Percentiles rank a stretch among this genome's conserved stretches.
phyloP scores from a whole-genome alignment of 2,329 filamentous ascomycete species.

The Cytospora mali region DNA sequence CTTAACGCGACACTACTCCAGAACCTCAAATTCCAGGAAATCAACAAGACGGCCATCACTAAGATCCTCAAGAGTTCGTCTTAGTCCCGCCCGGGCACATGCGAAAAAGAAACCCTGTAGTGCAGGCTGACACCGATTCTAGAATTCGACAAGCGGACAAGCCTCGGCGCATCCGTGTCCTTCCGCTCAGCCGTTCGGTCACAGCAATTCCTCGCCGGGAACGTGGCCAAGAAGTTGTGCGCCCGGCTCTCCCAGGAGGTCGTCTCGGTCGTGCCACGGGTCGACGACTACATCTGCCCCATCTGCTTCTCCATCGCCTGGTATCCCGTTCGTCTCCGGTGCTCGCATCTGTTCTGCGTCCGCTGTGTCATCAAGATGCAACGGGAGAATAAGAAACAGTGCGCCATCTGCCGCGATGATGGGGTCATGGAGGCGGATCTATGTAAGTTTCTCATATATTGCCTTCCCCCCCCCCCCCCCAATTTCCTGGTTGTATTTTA shows the following conservation, averaged over 20 bases:
- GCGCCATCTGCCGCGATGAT: constrained; percentile 74
- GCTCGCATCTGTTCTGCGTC: constrained; percentile 81
- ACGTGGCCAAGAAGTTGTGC: constrained; percentile 75
- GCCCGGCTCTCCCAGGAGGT: constrained; percentile 73
- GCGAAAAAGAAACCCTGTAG: not conserved
- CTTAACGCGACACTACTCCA: constrained; percentile 78
- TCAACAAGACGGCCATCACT: constrained; percentile 74
- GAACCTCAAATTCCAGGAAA: constrained; percentile 80
- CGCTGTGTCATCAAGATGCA: constrained; percentile 82
- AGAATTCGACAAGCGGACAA: constrained; percentile 88
- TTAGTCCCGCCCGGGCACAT: not conserved
- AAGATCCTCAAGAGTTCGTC: constrained; percentile 83
- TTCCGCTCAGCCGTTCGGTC: constrained; percentile 64
- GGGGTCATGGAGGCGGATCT: constrained; percentile 72
- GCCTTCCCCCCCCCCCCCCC: too few species aligned
- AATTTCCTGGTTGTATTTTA: too few species aligned
- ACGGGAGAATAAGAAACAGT: constrained; percentile 66
- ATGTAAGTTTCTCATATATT: constrained; percentile 46
- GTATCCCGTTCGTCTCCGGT: constrained; percentile 76
- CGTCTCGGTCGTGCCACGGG: constrained; percentile 72
- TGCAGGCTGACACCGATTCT: constrained; percentile 23
- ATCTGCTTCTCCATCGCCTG: constrained; percentile 80
- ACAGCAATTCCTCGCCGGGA: constrained; percentile 63
- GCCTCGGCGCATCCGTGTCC: constrained; percentile 65
- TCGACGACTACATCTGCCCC: constrained; percentile 84